A percentile compares a stretch with the other conserved stretches of the same genome.
phyloP scores from a whole-genome alignment of 805 yeast genomes.

The Saccharomycopsis sp. region DNA sequence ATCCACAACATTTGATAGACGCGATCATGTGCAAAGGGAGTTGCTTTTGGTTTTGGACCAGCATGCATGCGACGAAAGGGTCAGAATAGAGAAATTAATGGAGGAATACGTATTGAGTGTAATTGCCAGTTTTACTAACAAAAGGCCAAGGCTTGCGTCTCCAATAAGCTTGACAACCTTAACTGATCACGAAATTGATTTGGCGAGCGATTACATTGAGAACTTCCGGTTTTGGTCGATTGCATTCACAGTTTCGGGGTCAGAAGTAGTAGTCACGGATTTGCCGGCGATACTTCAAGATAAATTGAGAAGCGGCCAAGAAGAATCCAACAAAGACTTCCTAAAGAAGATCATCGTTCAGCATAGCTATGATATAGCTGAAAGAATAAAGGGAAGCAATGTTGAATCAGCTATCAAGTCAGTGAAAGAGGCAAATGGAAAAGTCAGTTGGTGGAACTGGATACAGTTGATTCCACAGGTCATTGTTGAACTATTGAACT shows the following conservation, averaged over 20 bases:
- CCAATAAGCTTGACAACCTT: constrained; percentile 22
- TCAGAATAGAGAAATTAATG: constrained; percentile 49
- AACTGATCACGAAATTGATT: constrained; percentile 28
- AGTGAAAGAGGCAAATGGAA: not conserved
- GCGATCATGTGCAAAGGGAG: constrained; percentile 1
- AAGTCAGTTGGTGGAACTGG: constrained; percentile 34
- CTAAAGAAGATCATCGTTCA: constrained; percentile 37
- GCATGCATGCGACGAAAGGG: constrained; percentile 80
- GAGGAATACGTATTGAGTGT: constrained; percentile 18
- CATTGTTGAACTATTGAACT: constrained; percentile 43
- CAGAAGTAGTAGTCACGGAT: constrained; percentile 30
- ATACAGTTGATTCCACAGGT: constrained; percentile 43
- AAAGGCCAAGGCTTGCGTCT: not conserved
- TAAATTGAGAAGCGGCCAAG: constrained; percentile 27
- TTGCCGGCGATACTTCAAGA: constrained; percentile 38
- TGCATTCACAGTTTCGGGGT: constrained; percentile 18
- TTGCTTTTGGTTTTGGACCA: constrained; percentile 55
- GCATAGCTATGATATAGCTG: constrained; percentile 38
- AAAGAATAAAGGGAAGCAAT: constrained; percentile 25
- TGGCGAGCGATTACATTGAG: constrained; percentile 26
- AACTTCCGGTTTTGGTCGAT: constrained; percentile 43
- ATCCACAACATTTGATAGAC: constrained; percentile 8
- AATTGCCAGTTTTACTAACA: constrained; percentile 20
- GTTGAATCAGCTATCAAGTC: not conserved
- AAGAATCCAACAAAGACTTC: constrained; percentile 18